A percentile compares a stretch with the other conserved stretches of the same genome.
These are phyloP conservation scores for Parastagonospora avenae DNA, from an alignment of 2,329 filamentous ascomycete genomes.

Conservation along the genomic window DNA sequence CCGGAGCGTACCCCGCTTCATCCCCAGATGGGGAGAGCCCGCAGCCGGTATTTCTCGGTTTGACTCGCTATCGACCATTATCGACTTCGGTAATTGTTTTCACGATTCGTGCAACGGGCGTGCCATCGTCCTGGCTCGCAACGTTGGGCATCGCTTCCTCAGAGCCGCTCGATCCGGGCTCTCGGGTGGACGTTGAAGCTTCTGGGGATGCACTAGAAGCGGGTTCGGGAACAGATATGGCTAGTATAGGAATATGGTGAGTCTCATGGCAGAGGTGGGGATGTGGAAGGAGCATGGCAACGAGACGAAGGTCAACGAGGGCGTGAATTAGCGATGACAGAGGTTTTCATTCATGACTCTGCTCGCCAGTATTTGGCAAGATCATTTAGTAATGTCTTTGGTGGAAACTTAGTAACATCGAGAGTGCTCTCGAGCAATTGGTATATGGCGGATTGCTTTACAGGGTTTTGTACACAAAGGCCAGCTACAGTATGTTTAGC, in stretches of 20 bases:
- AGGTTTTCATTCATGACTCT: conserved; percentile 16
- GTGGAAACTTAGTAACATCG: conserved; percentile 36
- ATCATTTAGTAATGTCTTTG: conserved; percentile 34
- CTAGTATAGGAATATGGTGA: too few species aligned
- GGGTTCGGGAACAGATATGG: too few species aligned
- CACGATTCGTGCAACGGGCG: conserved; percentile 1
- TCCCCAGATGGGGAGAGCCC: conserved; percentile 9
- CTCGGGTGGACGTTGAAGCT: neutral
- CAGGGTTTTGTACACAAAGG: conserved; percentile 36
- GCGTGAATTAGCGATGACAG: neutral
- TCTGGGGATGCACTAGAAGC: too few species aligned
- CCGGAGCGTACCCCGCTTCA: conserved; percentile 15
- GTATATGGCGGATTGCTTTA: conserved; percentile 31
- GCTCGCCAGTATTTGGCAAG: conserved; percentile 36
- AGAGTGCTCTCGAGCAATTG: conserved; percentile 35
- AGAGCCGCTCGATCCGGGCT: neutral
- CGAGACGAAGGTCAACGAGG: too few species aligned
- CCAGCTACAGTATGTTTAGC: conserved; percentile 25
- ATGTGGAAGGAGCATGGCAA: too few species aligned
- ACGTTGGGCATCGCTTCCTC: conserved; percentile 1
- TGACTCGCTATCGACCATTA: neutral
- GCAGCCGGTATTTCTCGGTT: neutral
- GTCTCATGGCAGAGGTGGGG: too few species aligned
- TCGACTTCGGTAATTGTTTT: neutral
- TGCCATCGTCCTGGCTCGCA: conserved; percentile 3